A percentile compares a stretch with the other conserved stretches of the same genome.
These are phyloP conservation scores for Citrullus mucosospermus DNA, from an alignment of 306 rosid species.

Conservation along the genomic window DNA sequence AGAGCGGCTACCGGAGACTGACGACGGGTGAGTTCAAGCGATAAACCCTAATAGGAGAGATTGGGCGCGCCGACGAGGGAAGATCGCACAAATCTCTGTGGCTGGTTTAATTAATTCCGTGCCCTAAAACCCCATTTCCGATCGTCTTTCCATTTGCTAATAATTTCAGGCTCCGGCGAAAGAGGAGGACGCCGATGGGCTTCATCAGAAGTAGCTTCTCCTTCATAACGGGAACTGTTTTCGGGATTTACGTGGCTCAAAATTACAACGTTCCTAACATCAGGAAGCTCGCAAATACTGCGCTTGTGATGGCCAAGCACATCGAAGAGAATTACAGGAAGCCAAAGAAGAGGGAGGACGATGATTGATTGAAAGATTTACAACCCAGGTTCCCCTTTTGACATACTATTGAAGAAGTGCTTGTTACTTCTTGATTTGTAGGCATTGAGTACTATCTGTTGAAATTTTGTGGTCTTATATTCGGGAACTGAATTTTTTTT, in stretches of 20 bases:
- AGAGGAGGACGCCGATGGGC: conserved; percentile 17
- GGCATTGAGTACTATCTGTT: not conserved
- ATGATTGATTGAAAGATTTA: not conserved
- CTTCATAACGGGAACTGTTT: conserved; percentile 15
- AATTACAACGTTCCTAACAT: conserved; percentile 34
- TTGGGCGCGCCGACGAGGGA: not conserved
- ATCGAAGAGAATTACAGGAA: conserved; percentile 34
- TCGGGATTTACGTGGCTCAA: conserved; percentile 34
- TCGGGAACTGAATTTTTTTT: not conserved
- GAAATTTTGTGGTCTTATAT: not conserved
- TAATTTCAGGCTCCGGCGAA: not conserved
- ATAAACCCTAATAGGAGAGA: not conserved
- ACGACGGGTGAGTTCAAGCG: not conserved
- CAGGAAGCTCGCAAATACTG: conserved; percentile 23
- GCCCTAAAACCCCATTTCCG: not conserved
- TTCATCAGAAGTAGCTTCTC: conserved; percentile 26
- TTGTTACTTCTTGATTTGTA: not conserved
- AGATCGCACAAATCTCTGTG: not conserved
- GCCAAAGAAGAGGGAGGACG: conserved; percentile 31
- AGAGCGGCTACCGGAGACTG: not conserved
- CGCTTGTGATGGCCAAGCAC: conserved; percentile 22
- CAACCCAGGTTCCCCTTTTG: not conserved
- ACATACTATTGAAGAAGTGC: not conserved
- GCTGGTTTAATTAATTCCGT: not conserved
- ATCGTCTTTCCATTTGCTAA: not conserved